Evolutionary conservation across 805 yeast genomes (phyloP).

Genomic region (Cyberlindnera amylophila): DNA sequence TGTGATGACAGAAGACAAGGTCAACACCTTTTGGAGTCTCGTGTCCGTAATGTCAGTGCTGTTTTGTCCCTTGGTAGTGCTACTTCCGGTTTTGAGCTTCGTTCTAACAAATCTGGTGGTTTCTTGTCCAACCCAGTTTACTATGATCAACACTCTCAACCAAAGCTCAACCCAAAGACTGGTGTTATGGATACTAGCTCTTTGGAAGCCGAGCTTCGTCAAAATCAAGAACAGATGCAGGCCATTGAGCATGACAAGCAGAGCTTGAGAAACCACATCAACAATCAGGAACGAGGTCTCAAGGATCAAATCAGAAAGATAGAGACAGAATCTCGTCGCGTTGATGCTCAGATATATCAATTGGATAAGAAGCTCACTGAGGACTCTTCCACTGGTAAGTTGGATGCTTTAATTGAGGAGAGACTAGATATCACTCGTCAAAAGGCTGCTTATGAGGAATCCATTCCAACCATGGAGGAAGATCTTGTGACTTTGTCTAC

Average conservation of each 20-base stretch:
- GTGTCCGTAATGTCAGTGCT: constrained; percentile 37
- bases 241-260: constrained; percentile 11
- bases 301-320: constrained; percentile 1
- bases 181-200: constrained; percentile 20
- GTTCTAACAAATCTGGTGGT: constrained; percentile 38
- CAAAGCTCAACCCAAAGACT: constrained; percentile 18
- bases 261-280: constrained; percentile 13
- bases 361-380: constrained; percentile 40
- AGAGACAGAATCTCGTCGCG: neutral
- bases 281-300: constrained; percentile 17
- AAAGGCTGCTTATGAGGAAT: constrained; percentile 13
- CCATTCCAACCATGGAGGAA: constrained; percentile 25
- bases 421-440: neutral
- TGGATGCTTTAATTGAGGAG: constrained; percentile 28
- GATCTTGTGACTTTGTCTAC: constrained; percentile 23
- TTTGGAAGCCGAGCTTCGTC: constrained; percentile 1
- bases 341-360: constrained; percentile 29
- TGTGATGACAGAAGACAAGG: constrained; percentile 50
- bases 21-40: constrained; percentile 36
- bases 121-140: constrained; percentile 51
- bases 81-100: constrained; percentile 42
- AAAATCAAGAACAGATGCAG: neutral
- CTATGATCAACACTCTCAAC: constrained; percentile 27
- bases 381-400: constrained; percentile 40
- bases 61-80: constrained; percentile 41